phyloP scores from a whole-genome alignment of 495 filamentous ascomycete species.

The Aspergillus leporis region DNA sequence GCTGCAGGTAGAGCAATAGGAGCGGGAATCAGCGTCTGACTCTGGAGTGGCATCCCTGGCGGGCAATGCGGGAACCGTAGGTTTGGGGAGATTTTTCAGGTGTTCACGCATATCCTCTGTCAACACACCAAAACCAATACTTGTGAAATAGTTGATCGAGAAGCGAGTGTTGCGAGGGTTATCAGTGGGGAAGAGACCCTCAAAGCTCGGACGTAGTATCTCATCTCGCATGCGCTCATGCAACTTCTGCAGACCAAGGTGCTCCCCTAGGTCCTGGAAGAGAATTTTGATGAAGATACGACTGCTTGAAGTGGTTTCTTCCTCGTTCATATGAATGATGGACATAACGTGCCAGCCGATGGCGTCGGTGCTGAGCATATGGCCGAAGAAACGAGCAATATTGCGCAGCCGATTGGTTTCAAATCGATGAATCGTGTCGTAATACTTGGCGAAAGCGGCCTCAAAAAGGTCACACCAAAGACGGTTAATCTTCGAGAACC shows the following conservation, averaged over 20 bases:
- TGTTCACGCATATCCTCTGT: slow-evolving; percentile 94
- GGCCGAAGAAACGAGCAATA: slow-evolving; percentile 91
- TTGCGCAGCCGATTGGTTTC: slow-evolving; percentile 94
- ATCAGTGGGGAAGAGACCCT: slow-evolving; percentile 86
- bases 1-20: slow-evolving; percentile 49
- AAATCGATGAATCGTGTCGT: slow-evolving; percentile 95
- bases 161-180: slow-evolving; percentile 89
- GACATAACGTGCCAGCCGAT: slow-evolving; percentile 90
- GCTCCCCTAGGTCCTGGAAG: slow-evolving; percentile 88
- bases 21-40: slow-evolving; percentile 61
- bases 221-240: slow-evolving; percentile 76
- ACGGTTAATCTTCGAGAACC: slow-evolving; percentile 92
- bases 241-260: slow-evolving; percentile 78
- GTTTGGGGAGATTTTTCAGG: slow-evolving; percentile 82
- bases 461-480: slow-evolving; percentile 93
- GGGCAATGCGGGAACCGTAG: slow-evolving; percentile 67
- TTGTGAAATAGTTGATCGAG: slow-evolving; percentile 98
- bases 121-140: slow-evolving; percentile 89
- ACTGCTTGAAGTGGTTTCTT: slow-evolving; percentile 91
- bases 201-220: slow-evolving; percentile 71
- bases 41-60: slow-evolving; percentile 54
- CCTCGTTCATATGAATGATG: slow-evolving; percentile 86
- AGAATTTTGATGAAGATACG: slow-evolving; percentile 98
- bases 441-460: slow-evolving; percentile 84
- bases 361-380: slow-evolving; percentile 82